Evolutionary conservation across 805 yeast genomes (phyloP), one percentile per base, ranked within the genome.

Genomic region (Candida coquimbonensis): DNA sequence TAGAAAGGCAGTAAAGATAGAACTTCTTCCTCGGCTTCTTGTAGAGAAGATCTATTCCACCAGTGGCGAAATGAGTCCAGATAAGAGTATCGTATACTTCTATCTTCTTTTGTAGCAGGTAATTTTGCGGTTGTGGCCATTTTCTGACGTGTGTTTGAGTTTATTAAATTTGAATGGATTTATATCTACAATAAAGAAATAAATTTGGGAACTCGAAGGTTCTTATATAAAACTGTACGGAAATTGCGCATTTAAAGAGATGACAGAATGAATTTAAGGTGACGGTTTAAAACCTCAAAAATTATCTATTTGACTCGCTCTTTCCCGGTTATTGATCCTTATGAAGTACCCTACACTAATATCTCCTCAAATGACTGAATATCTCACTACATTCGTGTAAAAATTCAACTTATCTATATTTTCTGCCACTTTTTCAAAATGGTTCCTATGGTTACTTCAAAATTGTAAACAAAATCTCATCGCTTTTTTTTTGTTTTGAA

Each of bases 1-100:
- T 65, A 80, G 57, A 78, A 81, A 1, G 88, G 82, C 17, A 84
- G 65, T 3, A 67, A 59, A 14, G 80, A 72, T 19, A 87, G 66
- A 9, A 88, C 70, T 7, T 68, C 67, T 17, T 65, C 58, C 54
- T 81, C 79, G n/a, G 75, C 65, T 26, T 59, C 49, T 4, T 50
- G 60, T 26, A 71, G 55, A 9, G 64, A 53, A 7, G 61, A 55
- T 14, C 69, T 62, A 9, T 54, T 48, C 57, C 63, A 59, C 80
- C 80, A 75, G 50, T 74, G 76, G 39, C 54, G 49, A 43, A 63
- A 62, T 4, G 78, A 67, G 11, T 67, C 69, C 11, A 53, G 37
- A 42, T 63, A 64, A 2, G 55, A 47, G 38, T 56, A 56, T 24
- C 26, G 39, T 25, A 33, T n/a, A n/a, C 34, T 36, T 12, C 19